Conservation (phyloP, 805 yeast genomes). For the Danielozyma ontarioensis region DNA sequence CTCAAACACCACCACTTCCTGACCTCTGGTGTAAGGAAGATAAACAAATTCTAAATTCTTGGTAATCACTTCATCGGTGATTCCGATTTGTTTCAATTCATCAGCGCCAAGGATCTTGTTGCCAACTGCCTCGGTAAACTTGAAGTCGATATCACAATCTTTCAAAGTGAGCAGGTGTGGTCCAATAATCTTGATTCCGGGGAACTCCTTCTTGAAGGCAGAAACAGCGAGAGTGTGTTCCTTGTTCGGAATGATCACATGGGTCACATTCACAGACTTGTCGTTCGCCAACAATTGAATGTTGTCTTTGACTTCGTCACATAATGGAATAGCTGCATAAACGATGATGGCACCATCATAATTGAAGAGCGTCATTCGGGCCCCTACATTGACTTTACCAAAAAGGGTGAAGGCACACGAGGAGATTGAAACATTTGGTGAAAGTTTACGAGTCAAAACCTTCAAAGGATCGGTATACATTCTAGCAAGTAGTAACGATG, state of each 20-base stretch:
- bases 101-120: constrained; percentile 3
- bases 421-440: constrained; percentile 30
- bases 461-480: constrained; percentile 29
- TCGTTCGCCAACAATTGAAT: constrained; percentile 7
- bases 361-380: constrained; percentile 37
- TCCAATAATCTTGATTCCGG: constrained; percentile 9
- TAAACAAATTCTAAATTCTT: constrained; percentile 8
- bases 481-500: too few relatives aligned
- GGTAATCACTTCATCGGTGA: constrained; percentile 4
- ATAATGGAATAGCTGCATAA: constrained; percentile 11
- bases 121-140: constrained; percentile 2
- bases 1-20: constrained; percentile 11
- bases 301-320: constrained; percentile 7
- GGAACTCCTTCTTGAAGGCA: constrained; percentile 7
- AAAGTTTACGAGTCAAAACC: constrained; percentile 23
- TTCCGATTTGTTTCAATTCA: constrained; percentile 3
- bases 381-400: constrained; percentile 32
- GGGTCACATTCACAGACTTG: constrained; percentile 1
- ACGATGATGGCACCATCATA: constrained; percentile 16
- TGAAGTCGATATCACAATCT: constrained; percentile 2
- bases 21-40: constrained; percentile 6
- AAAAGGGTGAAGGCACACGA: constrained; percentile 30
- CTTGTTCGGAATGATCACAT: constrained; percentile 9
- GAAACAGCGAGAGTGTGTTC: constrained; percentile 9
- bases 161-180: constrained; percentile 2